A percentile compares a stretch with the other conserved stretches of the same genome.
Evolutionary conservation across 495 filamentous ascomycete species (phyloP).

Genomic region (Tuber indicum): DNA sequence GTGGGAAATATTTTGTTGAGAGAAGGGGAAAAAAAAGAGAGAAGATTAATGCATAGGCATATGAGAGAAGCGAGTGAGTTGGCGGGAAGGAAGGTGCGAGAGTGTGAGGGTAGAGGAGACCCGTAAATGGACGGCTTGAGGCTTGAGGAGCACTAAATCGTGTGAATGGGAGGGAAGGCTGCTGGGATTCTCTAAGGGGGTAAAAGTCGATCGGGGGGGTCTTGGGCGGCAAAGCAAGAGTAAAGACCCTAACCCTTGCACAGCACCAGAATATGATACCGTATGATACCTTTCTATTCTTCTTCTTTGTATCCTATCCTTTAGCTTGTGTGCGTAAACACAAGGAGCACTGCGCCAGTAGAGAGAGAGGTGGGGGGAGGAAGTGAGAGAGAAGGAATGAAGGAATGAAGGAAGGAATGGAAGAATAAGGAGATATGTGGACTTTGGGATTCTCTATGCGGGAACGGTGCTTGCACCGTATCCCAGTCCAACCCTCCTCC

Average conservation of each 20-base stretch:
- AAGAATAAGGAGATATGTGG: not conserved
- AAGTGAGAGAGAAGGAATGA: slow-evolving; percentile 1
- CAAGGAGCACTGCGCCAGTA: not conserved
- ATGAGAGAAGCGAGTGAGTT: not conserved
- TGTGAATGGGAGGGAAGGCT: not conserved
- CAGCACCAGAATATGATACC: not conserved
- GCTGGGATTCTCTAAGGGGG: too few species aligned
- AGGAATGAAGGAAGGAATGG: slow-evolving; percentile 3
- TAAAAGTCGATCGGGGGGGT: too few species aligned
- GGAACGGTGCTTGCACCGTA: slow-evolving; percentile 7
- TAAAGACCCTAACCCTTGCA: not conserved
- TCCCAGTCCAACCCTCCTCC: not conserved
- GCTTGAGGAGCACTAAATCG: not conserved
- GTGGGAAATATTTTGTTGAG: slow-evolving; percentile 10
- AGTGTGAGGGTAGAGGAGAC: slow-evolving; percentile 5
- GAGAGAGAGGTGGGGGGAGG: not conserved
- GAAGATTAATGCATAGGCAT: slow-evolving; percentile 11
- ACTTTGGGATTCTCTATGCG: not conserved
- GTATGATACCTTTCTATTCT: not conserved
- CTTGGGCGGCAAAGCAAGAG: not conserved
- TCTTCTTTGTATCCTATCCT: not conserved
- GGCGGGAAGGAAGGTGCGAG: slow-evolving; percentile 6
- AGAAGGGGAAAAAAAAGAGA: slow-evolving; percentile 20
- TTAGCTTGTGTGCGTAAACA: not conserved
- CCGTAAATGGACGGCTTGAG: not conserved